Conservation (phyloP, 495 filamentous ascomycete genomes). For the Talaromyces proteolyticus region DNA sequence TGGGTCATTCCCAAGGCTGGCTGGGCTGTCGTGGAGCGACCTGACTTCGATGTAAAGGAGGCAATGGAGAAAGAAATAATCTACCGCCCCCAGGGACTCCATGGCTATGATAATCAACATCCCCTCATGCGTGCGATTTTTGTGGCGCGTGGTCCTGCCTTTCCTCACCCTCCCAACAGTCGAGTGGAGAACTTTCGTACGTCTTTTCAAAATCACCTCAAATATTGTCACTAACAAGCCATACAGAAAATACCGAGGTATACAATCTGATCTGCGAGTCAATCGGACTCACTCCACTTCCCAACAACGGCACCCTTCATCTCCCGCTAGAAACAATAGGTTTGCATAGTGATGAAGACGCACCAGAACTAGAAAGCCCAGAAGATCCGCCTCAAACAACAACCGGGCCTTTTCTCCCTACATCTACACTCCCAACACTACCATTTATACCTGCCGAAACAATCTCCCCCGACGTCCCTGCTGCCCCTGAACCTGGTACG, state of each 20-base stretch:
- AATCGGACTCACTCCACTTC: constrained; percentile 56
- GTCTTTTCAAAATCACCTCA: constrained; percentile 20
- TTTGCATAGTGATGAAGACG: constrained; percentile 50
- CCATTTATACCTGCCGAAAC: constrained; percentile 1
- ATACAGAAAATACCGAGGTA: constrained; percentile 82
- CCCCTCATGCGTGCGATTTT: constrained; percentile 93
- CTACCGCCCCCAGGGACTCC: constrained; percentile 74
- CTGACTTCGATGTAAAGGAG: constrained; percentile 66
- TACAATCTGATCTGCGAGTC: constrained; percentile 93
- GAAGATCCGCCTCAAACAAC: constrained; percentile 28
- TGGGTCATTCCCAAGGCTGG: constrained; percentile 90
- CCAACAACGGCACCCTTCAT: constrained; percentile 85
- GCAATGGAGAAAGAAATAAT: constrained; percentile 51
- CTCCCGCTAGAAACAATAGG: constrained; percentile 68
- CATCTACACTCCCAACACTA: constrained; percentile 5
- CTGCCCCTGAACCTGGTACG: constrained; percentile 11
- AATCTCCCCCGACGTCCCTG: constrained; percentile 2
- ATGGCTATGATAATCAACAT: constrained; percentile 87
- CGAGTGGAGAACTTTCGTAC: constrained; percentile 77
- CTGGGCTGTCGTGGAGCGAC: constrained; percentile 78
- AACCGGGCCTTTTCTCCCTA: neutral
- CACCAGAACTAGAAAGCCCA: constrained; percentile 24
- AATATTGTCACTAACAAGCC: constrained; percentile 14
- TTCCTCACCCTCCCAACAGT: constrained; percentile 78
- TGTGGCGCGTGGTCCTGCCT: constrained; percentile 80